Percentiles rank a stretch among this genome's conserved stretches.
These are phyloP conservation scores for Hippophae gyantsensis DNA, from an alignment of 306 rosid genomes.

Conservation along the genomic window DNA sequence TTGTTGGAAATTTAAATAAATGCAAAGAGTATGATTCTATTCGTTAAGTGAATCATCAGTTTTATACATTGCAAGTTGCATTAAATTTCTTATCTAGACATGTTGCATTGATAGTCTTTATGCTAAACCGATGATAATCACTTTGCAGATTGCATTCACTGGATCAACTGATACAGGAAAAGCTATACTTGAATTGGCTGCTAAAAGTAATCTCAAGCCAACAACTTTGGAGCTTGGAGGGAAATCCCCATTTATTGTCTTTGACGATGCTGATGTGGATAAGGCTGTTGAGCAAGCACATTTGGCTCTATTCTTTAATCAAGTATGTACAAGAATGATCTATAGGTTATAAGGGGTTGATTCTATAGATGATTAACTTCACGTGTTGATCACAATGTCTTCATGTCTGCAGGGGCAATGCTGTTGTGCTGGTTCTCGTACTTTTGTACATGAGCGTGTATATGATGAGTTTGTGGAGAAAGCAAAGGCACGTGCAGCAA, in stretches of 20 bases:
- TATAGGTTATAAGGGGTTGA: too few species aligned
- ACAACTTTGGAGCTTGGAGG: slow-evolving; percentile 95
- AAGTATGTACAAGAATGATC: slow-evolving; percentile 27
- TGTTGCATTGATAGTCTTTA: too few species aligned
- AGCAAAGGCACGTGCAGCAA: slow-evolving; percentile 66
- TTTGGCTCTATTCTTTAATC: slow-evolving; percentile 82
- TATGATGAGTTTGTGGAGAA: slow-evolving; percentile 88
- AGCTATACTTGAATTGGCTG: slow-evolving; percentile 60
- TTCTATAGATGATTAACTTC: too few species aligned
- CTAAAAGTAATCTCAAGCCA: slow-evolving; percentile 81
- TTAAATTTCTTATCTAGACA: too few species aligned
- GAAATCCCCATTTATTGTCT: slow-evolving; percentile 87
- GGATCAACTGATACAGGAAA: slow-evolving; percentile 84
- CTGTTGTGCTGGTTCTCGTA: slow-evolving; percentile 95
- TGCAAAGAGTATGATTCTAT: too few species aligned
- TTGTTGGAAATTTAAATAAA: too few species aligned
- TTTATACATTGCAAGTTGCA: too few species aligned
- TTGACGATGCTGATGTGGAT: slow-evolving; percentile 74
- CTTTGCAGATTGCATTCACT: slow-evolving; percentile 72
- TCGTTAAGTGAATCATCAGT: too few species aligned
- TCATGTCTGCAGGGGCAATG: slow-evolving; percentile 68
- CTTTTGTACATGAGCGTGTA: slow-evolving; percentile 76
- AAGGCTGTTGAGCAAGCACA: slow-evolving; percentile 86
- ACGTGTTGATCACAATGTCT: neutral
- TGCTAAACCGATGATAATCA: neutral